Evolutionary conservation across 768 basidiomycete species (phyloP), one percentile per base, ranked within the genome.

Genomic region (Megacollybia marginata): DNA sequence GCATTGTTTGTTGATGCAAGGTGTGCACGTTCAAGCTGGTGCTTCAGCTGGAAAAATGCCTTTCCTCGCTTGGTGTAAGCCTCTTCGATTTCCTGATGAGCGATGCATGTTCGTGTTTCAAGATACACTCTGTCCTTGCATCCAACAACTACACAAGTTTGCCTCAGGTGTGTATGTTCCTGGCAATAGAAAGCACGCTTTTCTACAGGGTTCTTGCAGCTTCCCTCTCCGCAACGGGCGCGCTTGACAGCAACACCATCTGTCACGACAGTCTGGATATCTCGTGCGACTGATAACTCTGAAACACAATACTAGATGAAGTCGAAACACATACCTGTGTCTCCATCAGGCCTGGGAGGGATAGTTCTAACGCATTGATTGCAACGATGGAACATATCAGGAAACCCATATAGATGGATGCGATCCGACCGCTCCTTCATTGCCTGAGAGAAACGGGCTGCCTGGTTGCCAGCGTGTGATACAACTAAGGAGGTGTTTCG

Each of bases 21-120:
- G 2, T 47, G 45, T 44, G 43, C 43, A n/a, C 47, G 49, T 32
- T 58, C 48, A 2, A 54, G 52, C 12, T 53, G 52, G 5, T 50
- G 40, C 11, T 42, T 33, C 4, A 58, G 53, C 10, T 48, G 44
- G 33, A 56, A 54, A 8, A 49, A 42, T 33, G 55, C 55, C n/a
- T 46, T 51, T 10, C 50, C 53, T 13, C 47, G 38, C n/a, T 44
- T 44, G 32, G 33, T 47, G 42, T 58, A 44, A 8, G 38, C 28
- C n/a, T 18, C 4, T 34, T 57, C 54, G 9, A 57, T 38, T 15
- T 48, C 23, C 18, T 36, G 33, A 44, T 57, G 54, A 20, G 11
- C 33, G 28, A 47, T 40, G 35, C 56, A 57, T 15, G 55, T 47
- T 34, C 43, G 44, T 16, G 46, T 40, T 31, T 45, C 46, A 6